Evolutionary conservation across 495 filamentous ascomycete genomes (phyloP), one percentile per base, ranked within the genome.

Genomic region (Aspergillus haitiensis): DNA sequence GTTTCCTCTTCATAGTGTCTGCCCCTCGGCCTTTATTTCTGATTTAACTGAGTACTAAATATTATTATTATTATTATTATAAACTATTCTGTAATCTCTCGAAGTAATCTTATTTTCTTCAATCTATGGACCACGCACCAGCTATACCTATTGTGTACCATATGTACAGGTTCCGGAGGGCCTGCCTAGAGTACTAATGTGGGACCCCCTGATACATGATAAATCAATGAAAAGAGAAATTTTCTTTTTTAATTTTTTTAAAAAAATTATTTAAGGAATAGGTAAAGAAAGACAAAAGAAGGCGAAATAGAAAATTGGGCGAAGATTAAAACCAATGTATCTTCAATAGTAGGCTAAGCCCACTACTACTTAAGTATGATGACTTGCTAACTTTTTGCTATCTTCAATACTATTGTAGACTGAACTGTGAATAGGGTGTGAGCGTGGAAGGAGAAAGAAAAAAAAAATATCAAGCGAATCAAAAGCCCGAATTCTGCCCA

Each of bases 381-480:
- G n/a, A n/a, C n/a, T n/a, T 31, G 40, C n/a, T 54, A n/a, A 15
- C 35, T 54, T 39, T 21, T 34, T 54, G 34, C 27, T 42, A n/a
- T 35, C 7, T 15, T 54, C 39, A 13, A 40, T 15, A 44, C 31
- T 8, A 33, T 40, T 36, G 56, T 21, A 6, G 44, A 48, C 34
- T 42, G 34, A 31, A 48, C 34, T 42, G 34, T 27, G 35, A 56
- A 58, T 49, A 16, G 32, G 52, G 52, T 62, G 56, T 58, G 16
- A 21, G 37, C 21, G 36, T 44, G 36, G 27, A 42, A n/a, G 6
- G 40, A 39, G n/a, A 16, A 37, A 44, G 48, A 42, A 60, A 50
- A 45, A 55, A 45, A 54, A 55, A 59, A 60, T 60, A 53, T 57
- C 67, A 63, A 67, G 67, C 67, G 67, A 68, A 58, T 59, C 50